Percentiles rank a stretch among this genome's conserved stretches.
Conservation (phyloP, 805 yeast species). For the Pichia cabralensis region DNA sequence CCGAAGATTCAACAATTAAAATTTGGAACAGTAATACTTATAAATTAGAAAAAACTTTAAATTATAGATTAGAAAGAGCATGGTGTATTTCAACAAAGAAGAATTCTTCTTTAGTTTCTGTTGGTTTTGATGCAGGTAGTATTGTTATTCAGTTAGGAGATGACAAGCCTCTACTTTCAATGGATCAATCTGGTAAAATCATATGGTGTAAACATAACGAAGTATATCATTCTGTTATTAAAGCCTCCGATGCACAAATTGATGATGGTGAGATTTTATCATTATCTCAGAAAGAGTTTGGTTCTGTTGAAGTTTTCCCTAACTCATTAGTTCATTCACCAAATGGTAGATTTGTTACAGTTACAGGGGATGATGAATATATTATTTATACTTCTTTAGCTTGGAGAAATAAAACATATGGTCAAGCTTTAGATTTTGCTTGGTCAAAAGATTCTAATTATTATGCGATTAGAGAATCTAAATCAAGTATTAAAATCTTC, state of each 20-base stretch:
- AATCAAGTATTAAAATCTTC: conserved; percentile 55
- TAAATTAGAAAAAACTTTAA: conserved; percentile 84
- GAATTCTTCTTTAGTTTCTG: conserved; percentile 68
- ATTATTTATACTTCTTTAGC: conserved; percentile 94
- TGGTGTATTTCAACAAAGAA: conserved; percentile 86
- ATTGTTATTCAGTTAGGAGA: conserved; percentile 84
- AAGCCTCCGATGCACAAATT: conserved; percentile 44
- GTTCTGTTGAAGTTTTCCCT: conserved; percentile 91
- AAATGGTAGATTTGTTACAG: conserved; percentile 94
- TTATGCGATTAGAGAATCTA: conserved; percentile 72
- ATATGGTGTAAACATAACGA: conserved; percentile 89
- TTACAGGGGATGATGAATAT: conserved; percentile 96
- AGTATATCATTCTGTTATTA: conserved; percentile 73
- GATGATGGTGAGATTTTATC: conserved; percentile 77
- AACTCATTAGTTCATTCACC: conserved; percentile 84
- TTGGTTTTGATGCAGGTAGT: conserved; percentile 93
- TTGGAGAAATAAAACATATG: conserved; percentile 94
- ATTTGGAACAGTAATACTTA: conserved; percentile 94
- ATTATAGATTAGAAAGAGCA: conserved; percentile 87
- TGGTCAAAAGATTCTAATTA: conserved; percentile 91
- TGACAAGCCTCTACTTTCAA: conserved; percentile 86
- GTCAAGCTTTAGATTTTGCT: conserved; percentile 80
- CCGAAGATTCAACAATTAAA: conserved; percentile 91
- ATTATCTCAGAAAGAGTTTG: conserved; percentile 79
- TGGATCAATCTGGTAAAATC: conserved; percentile 88